Base-by-base conservation (phyloP, 192 early-diverging fungal genomes). In the Backusella tarrabulga region DNA sequence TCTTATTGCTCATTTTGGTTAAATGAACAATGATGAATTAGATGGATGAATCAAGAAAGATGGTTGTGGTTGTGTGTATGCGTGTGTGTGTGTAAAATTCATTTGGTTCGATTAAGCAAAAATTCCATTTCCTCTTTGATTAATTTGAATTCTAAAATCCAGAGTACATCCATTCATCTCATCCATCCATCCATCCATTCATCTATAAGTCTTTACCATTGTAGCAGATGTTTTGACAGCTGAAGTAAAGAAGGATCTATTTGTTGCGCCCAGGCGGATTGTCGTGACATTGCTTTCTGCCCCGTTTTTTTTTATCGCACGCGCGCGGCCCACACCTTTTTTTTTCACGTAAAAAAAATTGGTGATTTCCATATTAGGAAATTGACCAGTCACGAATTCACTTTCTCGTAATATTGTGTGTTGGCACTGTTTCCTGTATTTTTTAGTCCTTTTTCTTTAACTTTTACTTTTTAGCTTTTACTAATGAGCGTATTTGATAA, bases 181-280 rank as follows among this genome's bases (percentile, higher is more conserved):
- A 68, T 36, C 23, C 29, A 35, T 68, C 67, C 32, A 68, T 14
- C 56, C 60, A 63, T 68, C 12, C 69, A 71, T 46, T 29, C 41
- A 46, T 71, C 41, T 2, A 32, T 32, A 40, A 46, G 21, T 32
- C 41, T 69, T 71, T 71, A 71, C 70, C 70, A 71, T 71, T 42
- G 38, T 71, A 32, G 41, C 26, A 71, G 70, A 71, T 71, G 70
- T 71, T 71, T 71, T 71, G 70, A 71, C 70, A 71, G 70, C 70
- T 71, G 70, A 71, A 71, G 70, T 71, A 71, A 71, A 71, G 70
- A 71, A 71, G 70, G 70, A 71, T 71, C 42, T 71, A 71, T 71
- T 60, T 2, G 56, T 29, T 60, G 21, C 23, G 56, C 56, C 56
- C 56, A 26, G 12, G 56, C 14, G 8, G 23, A 60, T 26, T 60